Base-by-base conservation (phyloP, 2,329 filamentous ascomycete genomes). In the Colletotrichum sp. region DNA sequence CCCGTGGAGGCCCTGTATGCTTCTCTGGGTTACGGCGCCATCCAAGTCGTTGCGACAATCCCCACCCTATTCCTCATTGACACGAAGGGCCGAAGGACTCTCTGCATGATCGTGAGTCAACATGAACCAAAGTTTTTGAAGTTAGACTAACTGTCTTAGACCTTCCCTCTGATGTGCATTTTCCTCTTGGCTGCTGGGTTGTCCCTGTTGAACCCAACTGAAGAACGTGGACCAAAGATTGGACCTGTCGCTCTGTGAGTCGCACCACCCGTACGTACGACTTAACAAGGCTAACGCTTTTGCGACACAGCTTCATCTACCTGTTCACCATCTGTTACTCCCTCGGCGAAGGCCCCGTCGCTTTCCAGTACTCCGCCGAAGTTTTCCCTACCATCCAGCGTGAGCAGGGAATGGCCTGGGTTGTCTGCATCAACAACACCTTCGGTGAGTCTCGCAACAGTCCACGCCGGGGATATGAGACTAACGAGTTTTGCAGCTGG, bases 351-450 rank as follows among this genome's bases (percentile, higher is more conserved):
- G 92, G 92, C 0, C 88, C 90, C 0, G 91, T 93, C 1, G 91
- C 91, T 0, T 93, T 92, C 81, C 89, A 89, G 16, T 93, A 93
- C 84, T 89, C 86, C 1, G 91, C 92, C 6, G 92, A 93, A 80
- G 90, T 92, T 13, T 93, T 92, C 82, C 92, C 92, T 1, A 87
- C 93, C 1, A 91, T 89, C 2, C 91, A 93, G 81, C 86, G 92
- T 78, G 92, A 93, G 81, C 87, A 92, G 7, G 92, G 92, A 32
- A 93, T 93, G 92, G 87, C 87, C 0, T 92, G 66, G 66, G 66
- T 59, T 34, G 66, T 68, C 2, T 68, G 66, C 21, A 68, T 68
- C 8, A 68, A 68, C 49, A 68, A 68, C 66, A 68, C 66, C 12
- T 68, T 68, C 16, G 66, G 66, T 68, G 3, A 49, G 57, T 63